Base-by-base conservation (phyloP, 495 filamentous ascomycete genomes). In the Clavariopsis aquatica region DNA sequence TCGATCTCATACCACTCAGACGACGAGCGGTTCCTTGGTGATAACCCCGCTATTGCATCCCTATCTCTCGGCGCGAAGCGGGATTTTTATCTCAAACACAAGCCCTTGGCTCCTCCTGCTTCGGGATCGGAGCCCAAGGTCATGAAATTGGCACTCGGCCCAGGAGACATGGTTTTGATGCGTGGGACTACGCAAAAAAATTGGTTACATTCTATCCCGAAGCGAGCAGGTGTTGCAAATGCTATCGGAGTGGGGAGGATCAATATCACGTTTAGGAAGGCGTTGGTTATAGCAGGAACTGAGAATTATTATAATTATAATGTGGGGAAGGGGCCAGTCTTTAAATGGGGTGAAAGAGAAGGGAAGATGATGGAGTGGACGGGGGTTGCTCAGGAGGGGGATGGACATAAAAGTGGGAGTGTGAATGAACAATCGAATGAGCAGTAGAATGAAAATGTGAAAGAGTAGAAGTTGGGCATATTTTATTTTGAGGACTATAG, bases 241-340 rank as follows among this genome's bases (percentile, higher is more conserved):
- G 81, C 80, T 58, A 76, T 77, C 12, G 79, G 82, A 29, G 77
- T 73, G 23, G 89, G 87, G 13, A 76, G 89, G 52, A 89, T 91
- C 36, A 91, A 91, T 68, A 89, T 91, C 65, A 92, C 89, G 2
- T 89, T 91, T 69, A 76, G 88, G 46, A 79, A 81, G 66, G 87
- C 85, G 22, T 74, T 88, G 66, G 77, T 85, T 22, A 84, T 79
- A 53, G 86, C 76, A 31, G 86, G 87, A 9, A 92, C 86, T 24
- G 83, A 89, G 69, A 91, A 91, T 73, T 88, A 87, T 71, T 87
- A 88, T 72, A 72, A 76, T 60, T 91, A 92, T 78, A 92, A 92
- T 77, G 86, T 92, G 66, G 88, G 89, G 0, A 76, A 72, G 49
- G 87, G 89, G 10, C 76, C 70, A 1, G 79, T 86, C 7, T 88